Evolutionary conservation across 2,329 filamentous ascomycete genomes (phyloP).

Genomic region (Arthrocladium fulminans): DNA sequence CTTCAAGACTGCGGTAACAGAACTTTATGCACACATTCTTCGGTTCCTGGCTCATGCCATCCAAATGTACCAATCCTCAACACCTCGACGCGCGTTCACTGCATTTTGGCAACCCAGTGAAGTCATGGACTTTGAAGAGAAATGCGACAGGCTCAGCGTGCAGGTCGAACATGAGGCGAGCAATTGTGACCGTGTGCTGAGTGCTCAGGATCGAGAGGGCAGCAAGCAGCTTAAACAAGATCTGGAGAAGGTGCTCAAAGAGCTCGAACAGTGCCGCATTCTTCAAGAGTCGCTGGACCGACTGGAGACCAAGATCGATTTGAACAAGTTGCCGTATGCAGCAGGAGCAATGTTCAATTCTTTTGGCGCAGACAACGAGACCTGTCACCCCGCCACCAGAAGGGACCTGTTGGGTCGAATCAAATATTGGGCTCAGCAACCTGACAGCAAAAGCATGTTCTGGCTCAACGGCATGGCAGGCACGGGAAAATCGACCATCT

Average conservation of each 20-base stretch:
- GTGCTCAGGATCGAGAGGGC: neutral
- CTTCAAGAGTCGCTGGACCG: conserved; percentile 4
- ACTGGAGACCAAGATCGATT: conserved; percentile 15
- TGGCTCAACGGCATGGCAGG: conserved; percentile 34
- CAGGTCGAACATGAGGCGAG: conserved; percentile 9
- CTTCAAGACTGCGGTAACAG: conserved; percentile 5
- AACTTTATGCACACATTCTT: conserved; percentile 15
- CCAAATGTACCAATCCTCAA: conserved; percentile 11
- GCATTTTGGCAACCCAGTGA: conserved; percentile 10
- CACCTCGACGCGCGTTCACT: conserved; percentile 7
- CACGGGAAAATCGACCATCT: conserved; percentile 30
- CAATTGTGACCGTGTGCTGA: conserved; percentile 11
- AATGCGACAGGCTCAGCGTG: conserved; percentile 7
- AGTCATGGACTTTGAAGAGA: conserved; percentile 7
- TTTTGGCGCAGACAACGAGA: conserved; percentile 24
- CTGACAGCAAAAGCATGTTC: conserved; percentile 24
- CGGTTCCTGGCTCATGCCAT: conserved; percentile 11
- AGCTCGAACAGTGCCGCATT: conserved; percentile 2
- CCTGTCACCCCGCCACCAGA: conserved; percentile 15
- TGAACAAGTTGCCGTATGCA: conserved; percentile 14
- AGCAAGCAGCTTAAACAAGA: neutral
- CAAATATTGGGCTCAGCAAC: conserved; percentile 21
- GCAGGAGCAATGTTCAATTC: conserved; percentile 7
- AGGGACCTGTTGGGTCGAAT: conserved; percentile 16
- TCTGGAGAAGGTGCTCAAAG: neutral